Base-by-base conservation (phyloP, 768 basidiomycete genomes). In the Lactarius sp. region DNA sequence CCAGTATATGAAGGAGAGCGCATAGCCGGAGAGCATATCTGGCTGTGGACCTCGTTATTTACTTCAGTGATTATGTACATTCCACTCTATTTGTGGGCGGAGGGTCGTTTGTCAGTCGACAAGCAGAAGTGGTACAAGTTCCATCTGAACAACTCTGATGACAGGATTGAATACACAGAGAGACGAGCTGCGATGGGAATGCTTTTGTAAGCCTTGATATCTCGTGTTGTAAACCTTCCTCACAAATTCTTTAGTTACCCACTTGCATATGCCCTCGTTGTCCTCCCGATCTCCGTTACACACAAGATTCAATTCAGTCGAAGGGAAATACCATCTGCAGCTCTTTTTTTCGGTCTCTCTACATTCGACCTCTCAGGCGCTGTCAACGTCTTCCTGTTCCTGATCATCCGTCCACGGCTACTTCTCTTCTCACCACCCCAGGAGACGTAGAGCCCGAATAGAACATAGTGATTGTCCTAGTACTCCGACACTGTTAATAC, bases 211-310 rank as follows among this genome's bases (percentile, higher is more conserved):
- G 42, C 18, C 42, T n/a, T 1, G 2, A 18, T 27, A 18, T 31
- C 39, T 36, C 27, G 8, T 39, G 12, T 39, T 31, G n/a, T 8
- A 16, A 62, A 57, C 1, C 1, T n/a, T 31, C 8, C 41, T 33
- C 4, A 53, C 20, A 9, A 10, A 16, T n/a, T n/a, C 4, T 55
- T 16, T 49, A 77, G 76, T 9, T 80, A 79, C 65, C 80, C 78
- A 1, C 37, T 74, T 39, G 70, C 74, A 5, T 80, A 80, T 65
- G 74, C 72, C 51, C 50, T 79, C 18, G 63, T 75, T 41, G 68
- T 79, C 55, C 71, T 80, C 8, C 78, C 80, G 0, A 66, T 79
- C 10, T 77, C 77, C 57, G 65, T 78, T 54, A 73, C 74, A 14
- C 77, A 78, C 50, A 79, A 77, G 77, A 72, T 74, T 22, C 67